A percentile compares a stretch with the other conserved stretches of the same genome.
These are phyloP conservation scores for Xylariaceae sp. DNA, from an alignment of 2,329 filamentous ascomycete genomes.

Conservation along the genomic window DNA sequence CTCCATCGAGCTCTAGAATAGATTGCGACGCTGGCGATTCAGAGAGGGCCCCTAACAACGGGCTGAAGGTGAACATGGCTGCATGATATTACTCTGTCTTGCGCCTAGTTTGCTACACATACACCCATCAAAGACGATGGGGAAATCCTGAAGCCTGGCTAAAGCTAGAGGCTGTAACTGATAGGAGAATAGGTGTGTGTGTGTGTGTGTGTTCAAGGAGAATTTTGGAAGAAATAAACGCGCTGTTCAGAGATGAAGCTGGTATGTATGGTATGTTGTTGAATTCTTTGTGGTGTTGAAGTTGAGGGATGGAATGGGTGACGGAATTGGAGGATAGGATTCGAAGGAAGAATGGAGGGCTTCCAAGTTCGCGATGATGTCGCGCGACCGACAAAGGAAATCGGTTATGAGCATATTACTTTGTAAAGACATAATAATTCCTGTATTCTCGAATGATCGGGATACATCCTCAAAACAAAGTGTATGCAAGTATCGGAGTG, in stretches of 20 bases:
- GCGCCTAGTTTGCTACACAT: slow-evolving; percentile 5
- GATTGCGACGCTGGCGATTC: slow-evolving; percentile 85
- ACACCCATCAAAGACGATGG: slow-evolving; percentile 16
- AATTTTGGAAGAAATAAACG: not conserved
- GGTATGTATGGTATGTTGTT: not conserved
- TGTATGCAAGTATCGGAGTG: not conserved
- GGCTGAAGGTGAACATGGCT: slow-evolving; percentile 92
- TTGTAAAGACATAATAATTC: not conserved
- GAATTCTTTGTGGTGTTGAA: not conserved
- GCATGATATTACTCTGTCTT: slow-evolving; percentile 22
- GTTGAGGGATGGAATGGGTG: not conserved
- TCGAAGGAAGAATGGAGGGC: not conserved
- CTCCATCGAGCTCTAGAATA: slow-evolving; percentile 92
- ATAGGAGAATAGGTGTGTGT: not conserved
- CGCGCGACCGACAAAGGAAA: slow-evolving; percentile 19
- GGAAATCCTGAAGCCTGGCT: not conserved
- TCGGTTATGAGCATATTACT: not conserved
- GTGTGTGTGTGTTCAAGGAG: not conserved
- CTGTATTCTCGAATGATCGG: not conserved
- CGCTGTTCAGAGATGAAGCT: not conserved
- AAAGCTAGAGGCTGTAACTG: not conserved
- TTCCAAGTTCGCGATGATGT: slow-evolving; percentile 11
- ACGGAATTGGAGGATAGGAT: slow-evolving; percentile 5
- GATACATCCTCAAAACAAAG: not conserved
- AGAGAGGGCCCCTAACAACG: slow-evolving; percentile 85